Conservation (phyloP, 139 green algal genomes). For the Gonium pectorale region DNA sequence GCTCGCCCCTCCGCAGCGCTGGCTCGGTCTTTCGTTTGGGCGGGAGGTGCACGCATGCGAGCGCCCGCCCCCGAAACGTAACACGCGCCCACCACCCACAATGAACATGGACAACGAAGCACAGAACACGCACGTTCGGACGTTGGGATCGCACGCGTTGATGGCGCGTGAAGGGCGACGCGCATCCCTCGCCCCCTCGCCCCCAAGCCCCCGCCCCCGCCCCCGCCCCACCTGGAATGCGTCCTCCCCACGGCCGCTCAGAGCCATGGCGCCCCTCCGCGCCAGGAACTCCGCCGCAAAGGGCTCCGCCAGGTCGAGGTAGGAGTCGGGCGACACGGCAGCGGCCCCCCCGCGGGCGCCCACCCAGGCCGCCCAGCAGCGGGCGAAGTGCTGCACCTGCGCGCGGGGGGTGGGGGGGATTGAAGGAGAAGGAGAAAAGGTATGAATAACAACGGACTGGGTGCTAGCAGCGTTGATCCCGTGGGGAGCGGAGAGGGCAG, state of each 20-base stretch:
- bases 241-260: slow-evolving; percentile 6
- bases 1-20: no score
- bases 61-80: no score
- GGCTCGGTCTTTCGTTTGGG: no score
- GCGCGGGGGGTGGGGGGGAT: background rate
- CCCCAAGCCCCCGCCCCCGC: background rate
- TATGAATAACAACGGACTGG: no score
- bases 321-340: slow-evolving; percentile 26
- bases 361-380: slow-evolving; percentile 59
- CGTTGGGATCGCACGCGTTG: no score
- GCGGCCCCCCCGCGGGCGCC: slow-evolving; percentile 21
- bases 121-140: no score
- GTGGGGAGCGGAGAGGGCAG: background rate
- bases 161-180: no score
- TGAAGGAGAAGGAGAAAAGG: background rate
- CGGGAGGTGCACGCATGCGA: no score
- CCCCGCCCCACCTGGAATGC: slow-evolving; percentile 23
- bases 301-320: slow-evolving; percentile 66
- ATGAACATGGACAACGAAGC: no score
- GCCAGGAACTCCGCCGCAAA: slow-evolving; percentile 62
- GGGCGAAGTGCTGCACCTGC: slow-evolving; percentile 61
- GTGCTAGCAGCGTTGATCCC: no score
- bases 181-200: background rate
- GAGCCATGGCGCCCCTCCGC: slow-evolving; percentile 13
- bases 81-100: no score